Percentiles rank a stretch among this genome's conserved stretches.
phyloP scores from a whole-genome alignment of 352 stramenopile species.

The Peronospora destructor region DNA sequence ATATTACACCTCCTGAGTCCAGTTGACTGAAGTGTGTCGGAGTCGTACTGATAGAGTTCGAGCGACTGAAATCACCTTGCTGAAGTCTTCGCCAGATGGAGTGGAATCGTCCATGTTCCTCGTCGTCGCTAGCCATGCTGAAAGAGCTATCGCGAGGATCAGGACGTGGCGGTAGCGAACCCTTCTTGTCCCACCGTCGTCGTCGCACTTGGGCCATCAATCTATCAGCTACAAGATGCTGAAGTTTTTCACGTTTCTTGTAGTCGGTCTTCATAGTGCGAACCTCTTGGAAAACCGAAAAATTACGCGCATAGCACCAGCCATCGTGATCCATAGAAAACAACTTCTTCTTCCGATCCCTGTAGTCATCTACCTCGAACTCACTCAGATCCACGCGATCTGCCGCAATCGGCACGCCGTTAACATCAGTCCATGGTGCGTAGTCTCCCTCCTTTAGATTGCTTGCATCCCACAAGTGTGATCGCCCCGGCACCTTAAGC shows the following conservation, averaged over 20 bases:
- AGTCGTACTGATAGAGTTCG: slow-evolving; percentile 57
- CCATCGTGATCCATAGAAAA: slow-evolving; percentile 85
- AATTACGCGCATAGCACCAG: slow-evolving; percentile 84
- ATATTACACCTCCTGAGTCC: slow-evolving; percentile 23
- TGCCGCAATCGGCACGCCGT: slow-evolving; percentile 70
- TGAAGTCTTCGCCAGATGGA: slow-evolving; percentile 70
- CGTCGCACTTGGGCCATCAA: slow-evolving; percentile 80
- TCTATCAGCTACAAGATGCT: slow-evolving; percentile 79
- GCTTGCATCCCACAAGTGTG: slow-evolving; percentile 63
- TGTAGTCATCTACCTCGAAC: slow-evolving; percentile 71
- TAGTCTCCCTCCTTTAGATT: slow-evolving; percentile 83
- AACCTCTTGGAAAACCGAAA: slow-evolving; percentile 82
- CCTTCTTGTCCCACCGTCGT: slow-evolving; percentile 74
- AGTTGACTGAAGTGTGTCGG: slow-evolving; percentile 34
- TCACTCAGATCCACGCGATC: slow-evolving; percentile 72
- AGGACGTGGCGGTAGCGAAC: slow-evolving; percentile 23
- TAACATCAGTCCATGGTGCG: slow-evolving; percentile 79
- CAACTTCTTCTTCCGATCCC: slow-evolving; percentile 73
- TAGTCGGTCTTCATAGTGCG: slow-evolving; percentile 71
- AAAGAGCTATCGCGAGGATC: slow-evolving; percentile 45
- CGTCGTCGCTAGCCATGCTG: slow-evolving; percentile 55
- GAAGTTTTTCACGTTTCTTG: slow-evolving; percentile 73
- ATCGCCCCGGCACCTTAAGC: slow-evolving; percentile 49
- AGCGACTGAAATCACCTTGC: slow-evolving; percentile 54
- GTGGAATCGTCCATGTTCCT: slow-evolving; percentile 53